phyloP scores from a whole-genome alignment of 306 rosid genomes.

The Fagus sylvatica region DNA sequence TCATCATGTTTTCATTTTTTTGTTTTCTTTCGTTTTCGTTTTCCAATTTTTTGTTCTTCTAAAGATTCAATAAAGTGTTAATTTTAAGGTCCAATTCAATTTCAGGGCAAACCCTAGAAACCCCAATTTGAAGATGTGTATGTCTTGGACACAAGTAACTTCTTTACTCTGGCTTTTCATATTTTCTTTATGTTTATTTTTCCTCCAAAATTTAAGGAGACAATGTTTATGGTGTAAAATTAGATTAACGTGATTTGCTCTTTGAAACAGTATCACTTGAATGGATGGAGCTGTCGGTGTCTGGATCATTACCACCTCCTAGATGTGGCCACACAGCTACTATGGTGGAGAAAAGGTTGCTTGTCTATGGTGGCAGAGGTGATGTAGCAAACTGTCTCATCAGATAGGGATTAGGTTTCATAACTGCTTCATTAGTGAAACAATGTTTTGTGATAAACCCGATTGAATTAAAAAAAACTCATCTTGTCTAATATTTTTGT shows the following conservation, averaged over 20 bases:
- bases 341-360: conserved; percentile 89
- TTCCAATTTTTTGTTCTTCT: too few relatives aligned
- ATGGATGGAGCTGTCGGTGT: conserved; percentile 81
- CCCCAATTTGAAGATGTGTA: too few relatives aligned
- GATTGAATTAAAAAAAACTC: neutral
- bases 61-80: too few relatives aligned
- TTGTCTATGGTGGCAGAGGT: conserved; percentile 98
- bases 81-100: too few relatives aligned
- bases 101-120: too few relatives aligned
- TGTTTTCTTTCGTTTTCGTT: too few relatives aligned
- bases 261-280: conserved; percentile 70
- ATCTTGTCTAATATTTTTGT: neutral
- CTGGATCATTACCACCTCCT: conserved; percentile 83
- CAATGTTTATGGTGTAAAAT: conserved; percentile 14
- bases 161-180: conserved; percentile 16
- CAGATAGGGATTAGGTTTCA: conserved; percentile 16
- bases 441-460: neutral
- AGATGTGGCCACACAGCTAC: conserved; percentile 94
- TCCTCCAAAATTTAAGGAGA: neutral
- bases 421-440: neutral
- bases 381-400: conserved; percentile 27
- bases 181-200: neutral
- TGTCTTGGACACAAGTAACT: conserved; percentile 86
- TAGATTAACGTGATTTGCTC: conserved; percentile 28
- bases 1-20: too few relatives aligned